Percentiles rank a stretch among this genome's conserved stretches.
Conservation (phyloP, 192 early-diverging fungal genomes). For the Phlyctochytrium bullatum region DNA sequence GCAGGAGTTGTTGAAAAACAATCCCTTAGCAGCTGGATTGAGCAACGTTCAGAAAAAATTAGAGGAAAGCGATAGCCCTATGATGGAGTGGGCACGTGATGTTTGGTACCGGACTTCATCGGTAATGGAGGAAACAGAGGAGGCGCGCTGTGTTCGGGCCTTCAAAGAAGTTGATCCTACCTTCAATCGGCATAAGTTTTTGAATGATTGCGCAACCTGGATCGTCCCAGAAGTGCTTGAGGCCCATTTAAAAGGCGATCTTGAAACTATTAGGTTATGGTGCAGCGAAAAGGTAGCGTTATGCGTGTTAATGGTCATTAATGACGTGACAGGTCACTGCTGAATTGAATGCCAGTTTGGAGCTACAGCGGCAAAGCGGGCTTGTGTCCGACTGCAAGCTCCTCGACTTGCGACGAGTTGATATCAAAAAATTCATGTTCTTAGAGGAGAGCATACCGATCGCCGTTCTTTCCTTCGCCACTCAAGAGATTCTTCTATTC, state of each 20-base stretch:
- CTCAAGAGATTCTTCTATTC: slow-evolving; percentile 94
- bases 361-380: slow-evolving; percentile 81
- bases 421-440: slow-evolving; percentile 84
- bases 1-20: slow-evolving; percentile 88
- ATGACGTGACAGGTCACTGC: slow-evolving; percentile 48
- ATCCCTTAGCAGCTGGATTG: slow-evolving; percentile 80
- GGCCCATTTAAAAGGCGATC: slow-evolving; percentile 75
- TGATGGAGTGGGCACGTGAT: slow-evolving; percentile 76
- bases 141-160: slow-evolving; percentile 80
- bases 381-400: slow-evolving; percentile 93
- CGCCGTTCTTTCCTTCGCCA: slow-evolving; percentile 82
- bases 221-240: slow-evolving; percentile 96
- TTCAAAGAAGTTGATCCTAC: slow-evolving; percentile 82
- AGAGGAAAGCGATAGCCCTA: slow-evolving; percentile 87
- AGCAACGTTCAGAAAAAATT: slow-evolving; percentile 74
- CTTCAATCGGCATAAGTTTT: slow-evolving; percentile 82
- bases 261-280: slow-evolving; percentile 81
- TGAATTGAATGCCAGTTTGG: slow-evolving; percentile 72
- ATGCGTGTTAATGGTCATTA: slow-evolving; percentile 28
- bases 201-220: slow-evolving; percentile 87
- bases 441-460: slow-evolving; percentile 88
- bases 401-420: slow-evolving; percentile 86
- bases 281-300: slow-evolving; percentile 82
- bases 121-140: slow-evolving; percentile 87
- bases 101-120: slow-evolving; percentile 67